A percentile compares a stretch with the other conserved stretches of the same genome.
These are phyloP conservation scores for Penicillium atrosanguineum DNA, from an alignment of 495 filamentous ascomycete genomes.

Conservation along the genomic window DNA sequence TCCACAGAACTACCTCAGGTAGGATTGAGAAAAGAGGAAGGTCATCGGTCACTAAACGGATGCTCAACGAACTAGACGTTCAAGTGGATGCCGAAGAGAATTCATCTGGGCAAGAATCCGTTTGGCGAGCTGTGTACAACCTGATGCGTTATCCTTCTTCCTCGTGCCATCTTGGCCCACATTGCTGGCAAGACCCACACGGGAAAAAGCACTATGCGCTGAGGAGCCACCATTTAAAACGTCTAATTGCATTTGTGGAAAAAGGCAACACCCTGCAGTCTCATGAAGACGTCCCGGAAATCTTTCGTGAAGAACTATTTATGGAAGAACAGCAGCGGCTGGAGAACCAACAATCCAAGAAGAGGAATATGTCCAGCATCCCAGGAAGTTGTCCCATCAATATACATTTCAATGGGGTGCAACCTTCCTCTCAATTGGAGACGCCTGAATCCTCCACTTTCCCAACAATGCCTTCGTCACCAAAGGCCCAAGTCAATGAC, in stretches of 20 bases:
- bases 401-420: constrained; percentile 2
- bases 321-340: constrained; percentile 15
- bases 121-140: constrained; percentile 27
- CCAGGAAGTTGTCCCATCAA: constrained; percentile 8
- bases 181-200: too few relatives aligned
- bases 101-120: constrained; percentile 12
- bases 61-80: constrained; percentile 17
- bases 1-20: too few relatives aligned
- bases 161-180: constrained; percentile 17
- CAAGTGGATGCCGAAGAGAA: constrained; percentile 21
- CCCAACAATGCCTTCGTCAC: not conserved
- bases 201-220: constrained; percentile 31
- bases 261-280: too few relatives aligned
- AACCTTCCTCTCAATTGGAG: constrained; percentile 1
- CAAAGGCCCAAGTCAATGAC: not conserved
- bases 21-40: constrained; percentile 21
- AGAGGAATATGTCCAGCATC: not conserved
- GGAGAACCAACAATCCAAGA: constrained; percentile 12
- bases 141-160: constrained; percentile 25
- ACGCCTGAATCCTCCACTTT: too few relatives aligned
- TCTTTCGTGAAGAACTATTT: constrained; percentile 18
- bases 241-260: too few relatives aligned
- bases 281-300: too few relatives aligned
- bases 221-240: too few relatives aligned
- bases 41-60: constrained; percentile 16